A percentile compares a stretch with the other conserved stretches of the same genome.
Evolutionary conservation across 2,329 filamentous ascomycete species (phyloP).

Genomic region (Talaromyces amestolkiae): DNA sequence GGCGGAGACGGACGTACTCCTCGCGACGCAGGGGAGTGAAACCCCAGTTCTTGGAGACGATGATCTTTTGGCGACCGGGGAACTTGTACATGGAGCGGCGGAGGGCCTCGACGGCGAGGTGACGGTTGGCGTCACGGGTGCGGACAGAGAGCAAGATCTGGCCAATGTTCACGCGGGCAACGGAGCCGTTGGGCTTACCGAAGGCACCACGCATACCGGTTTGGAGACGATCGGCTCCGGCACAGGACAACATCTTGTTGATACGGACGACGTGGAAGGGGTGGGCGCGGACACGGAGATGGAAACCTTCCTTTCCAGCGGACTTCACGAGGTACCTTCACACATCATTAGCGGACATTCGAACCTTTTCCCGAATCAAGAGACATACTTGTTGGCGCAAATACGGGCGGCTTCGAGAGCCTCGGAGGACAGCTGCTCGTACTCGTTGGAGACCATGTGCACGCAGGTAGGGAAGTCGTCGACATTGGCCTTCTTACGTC

Average conservation of each 20-base stretch:
- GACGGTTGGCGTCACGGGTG: conserved; percentile 92
- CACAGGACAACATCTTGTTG: conserved; percentile 99
- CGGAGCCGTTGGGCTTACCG: conserved; percentile 98
- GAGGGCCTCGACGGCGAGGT: conserved; percentile 94
- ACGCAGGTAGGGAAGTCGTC: conserved; percentile 99
- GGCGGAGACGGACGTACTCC: conserved; percentile 95
- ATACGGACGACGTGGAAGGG: conserved; percentile 99
- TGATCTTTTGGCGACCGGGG: conserved; percentile 99
- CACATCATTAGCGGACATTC: not conserved
- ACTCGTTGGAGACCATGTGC: conserved; percentile 99
- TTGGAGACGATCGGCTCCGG: conserved; percentile 99
- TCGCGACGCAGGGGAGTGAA: conserved; percentile 98
- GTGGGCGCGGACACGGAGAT: conserved; percentile 78
- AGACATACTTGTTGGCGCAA: conserved; percentile 92
- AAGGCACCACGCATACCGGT: conserved; percentile 99
- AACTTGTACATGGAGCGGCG: conserved; percentile 99
- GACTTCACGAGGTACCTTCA: conserved; percentile 65
- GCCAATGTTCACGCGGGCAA: conserved; percentile 99
- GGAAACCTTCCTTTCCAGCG: conserved; percentile 69
- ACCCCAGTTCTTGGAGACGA: conserved; percentile 99
- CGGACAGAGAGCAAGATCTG: conserved; percentile 97
- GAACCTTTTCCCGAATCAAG: no score
- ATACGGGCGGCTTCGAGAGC: conserved; percentile 99
- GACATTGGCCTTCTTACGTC: conserved; percentile 96
- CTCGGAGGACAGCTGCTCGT: conserved; percentile 99